These are phyloP conservation scores for Coniella vitis DNA, from an alignment of 2,329 filamentous ascomycete species.

Conservation along the genomic window DNA sequence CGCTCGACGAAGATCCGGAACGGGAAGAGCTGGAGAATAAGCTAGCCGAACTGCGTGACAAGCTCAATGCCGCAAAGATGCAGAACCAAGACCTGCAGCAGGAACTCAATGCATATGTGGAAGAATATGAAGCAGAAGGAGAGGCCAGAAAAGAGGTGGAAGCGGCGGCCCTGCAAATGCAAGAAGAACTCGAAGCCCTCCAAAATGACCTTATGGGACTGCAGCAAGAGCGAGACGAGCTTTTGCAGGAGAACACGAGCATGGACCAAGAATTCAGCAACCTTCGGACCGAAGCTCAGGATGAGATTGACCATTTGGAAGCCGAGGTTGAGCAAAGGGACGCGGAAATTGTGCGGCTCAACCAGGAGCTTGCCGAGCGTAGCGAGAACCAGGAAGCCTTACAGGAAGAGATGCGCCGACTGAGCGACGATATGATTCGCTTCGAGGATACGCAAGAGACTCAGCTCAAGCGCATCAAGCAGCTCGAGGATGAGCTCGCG, in stretches of 20 bases:
- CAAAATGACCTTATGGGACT: constrained; percentile 74
- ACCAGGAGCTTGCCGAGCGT: constrained; percentile 65
- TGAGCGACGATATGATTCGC: constrained; percentile 78
- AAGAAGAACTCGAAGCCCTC: constrained; percentile 73
- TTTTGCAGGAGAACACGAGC: constrained; percentile 54
- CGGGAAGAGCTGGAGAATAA: constrained; percentile 82
- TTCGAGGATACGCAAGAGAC: constrained; percentile 84
- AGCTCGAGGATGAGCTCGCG: constrained; percentile 73
- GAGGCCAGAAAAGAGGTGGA: constrained; percentile 56
- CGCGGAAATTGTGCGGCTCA: constrained; percentile 62
- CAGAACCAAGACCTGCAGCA: constrained; percentile 84
- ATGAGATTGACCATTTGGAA: constrained; percentile 60
- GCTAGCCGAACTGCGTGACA: constrained; percentile 77
- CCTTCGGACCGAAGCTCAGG: constrained; percentile 56
- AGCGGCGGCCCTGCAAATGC: constrained; percentile 53
- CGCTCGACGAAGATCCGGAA: constrained; percentile 64
- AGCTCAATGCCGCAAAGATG: constrained; percentile 77
- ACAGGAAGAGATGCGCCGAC: constrained; percentile 86
- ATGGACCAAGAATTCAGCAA: constrained; percentile 56
- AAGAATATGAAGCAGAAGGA: constrained; percentile 71
- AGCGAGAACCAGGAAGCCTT: constrained; percentile 86
- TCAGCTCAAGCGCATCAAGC: constrained; percentile 71
- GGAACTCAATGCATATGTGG: constrained; percentile 71
- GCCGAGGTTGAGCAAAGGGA: constrained; percentile 66
- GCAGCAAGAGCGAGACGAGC: constrained; percentile 81